phyloP scores from a whole-genome alignment of 805 yeast genomes.

The Komagataella kurtzmanii region DNA sequence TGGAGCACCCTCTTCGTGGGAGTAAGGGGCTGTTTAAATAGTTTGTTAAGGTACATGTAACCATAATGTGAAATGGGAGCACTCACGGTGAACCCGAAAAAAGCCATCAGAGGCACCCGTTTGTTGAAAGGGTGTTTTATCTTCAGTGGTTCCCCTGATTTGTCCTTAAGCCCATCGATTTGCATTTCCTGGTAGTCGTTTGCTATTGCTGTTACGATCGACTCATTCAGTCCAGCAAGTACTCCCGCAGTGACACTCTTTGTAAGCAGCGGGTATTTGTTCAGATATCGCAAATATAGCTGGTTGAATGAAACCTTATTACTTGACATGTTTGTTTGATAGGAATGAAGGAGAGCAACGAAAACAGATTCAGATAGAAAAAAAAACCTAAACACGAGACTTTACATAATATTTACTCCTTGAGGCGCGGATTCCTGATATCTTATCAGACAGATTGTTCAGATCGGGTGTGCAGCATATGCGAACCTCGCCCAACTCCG shows the following conservation, averaged over 20 bases:
- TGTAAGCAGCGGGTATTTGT: constrained; percentile 40
- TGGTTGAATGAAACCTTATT: background rate
- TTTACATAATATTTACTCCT: no score
- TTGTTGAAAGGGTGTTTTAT: constrained; percentile 27
- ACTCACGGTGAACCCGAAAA: constrained; percentile 38
- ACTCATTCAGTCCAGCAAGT: constrained; percentile 43
- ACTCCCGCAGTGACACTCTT: constrained; percentile 44
- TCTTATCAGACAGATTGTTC: background rate
- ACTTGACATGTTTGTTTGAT: background rate
- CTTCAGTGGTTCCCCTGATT: constrained; percentile 4
- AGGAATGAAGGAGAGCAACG: background rate
- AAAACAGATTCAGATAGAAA: background rate
- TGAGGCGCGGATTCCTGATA: constrained; percentile 3
- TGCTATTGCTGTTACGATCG: constrained; percentile 37
- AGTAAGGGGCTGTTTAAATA: constrained; percentile 29
- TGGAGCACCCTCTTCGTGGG: constrained; percentile 29
- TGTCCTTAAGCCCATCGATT: background rate
- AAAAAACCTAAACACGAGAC: background rate
- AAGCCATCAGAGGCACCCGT: constrained; percentile 37
- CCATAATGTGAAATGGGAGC: constrained; percentile 49
- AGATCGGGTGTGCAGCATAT: constrained; percentile 3
- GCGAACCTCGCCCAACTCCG: background rate
- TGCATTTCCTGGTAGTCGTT: constrained; percentile 22
- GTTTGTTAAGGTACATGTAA: constrained; percentile 28
- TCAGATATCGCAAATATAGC: constrained; percentile 21